phyloP scores from a whole-genome alignment of 805 yeast genomes.

The Ogataea populi-albae region DNA sequence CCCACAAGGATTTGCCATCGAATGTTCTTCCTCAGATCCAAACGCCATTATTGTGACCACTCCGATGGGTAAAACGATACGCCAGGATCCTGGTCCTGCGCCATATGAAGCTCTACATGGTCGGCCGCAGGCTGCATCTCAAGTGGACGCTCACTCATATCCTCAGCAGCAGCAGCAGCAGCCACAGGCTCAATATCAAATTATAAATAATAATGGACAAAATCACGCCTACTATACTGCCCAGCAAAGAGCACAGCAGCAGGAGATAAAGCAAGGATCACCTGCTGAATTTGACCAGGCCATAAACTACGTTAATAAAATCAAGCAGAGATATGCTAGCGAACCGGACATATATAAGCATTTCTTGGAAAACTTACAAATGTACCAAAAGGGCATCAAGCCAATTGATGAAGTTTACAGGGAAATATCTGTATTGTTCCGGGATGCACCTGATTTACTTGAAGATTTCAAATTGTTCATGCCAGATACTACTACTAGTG shows the following conservation, averaged over 20 bases:
- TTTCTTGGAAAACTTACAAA: conserved; percentile 90
- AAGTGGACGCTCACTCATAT: conserved; percentile 14
- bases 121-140: conserved; percentile 17
- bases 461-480: conserved; percentile 94
- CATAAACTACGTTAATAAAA: conserved; percentile 91
- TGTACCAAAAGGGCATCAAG: conserved; percentile 93
- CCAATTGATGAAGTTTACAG: conserved; percentile 94
- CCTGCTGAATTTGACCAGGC: conserved; percentile 98
- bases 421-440: conserved; percentile 84
- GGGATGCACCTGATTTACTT: conserved; percentile 89
- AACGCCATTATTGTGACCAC: conserved; percentile 93
- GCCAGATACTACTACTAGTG: conserved; percentile 62
- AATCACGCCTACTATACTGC: conserved; percentile 16
- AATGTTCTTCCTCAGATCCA: conserved; percentile 90
- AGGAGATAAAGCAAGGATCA: conserved; percentile 38
- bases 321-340: conserved; percentile 86
- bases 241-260: conserved; percentile 17
- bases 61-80: conserved; percentile 83
- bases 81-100: conserved; percentile 51
- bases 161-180: conserved; percentile 16
- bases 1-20: conserved; percentile 94
- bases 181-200: conserved; percentile 20
- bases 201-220: conserved; percentile 16
- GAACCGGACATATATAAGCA: conserved; percentile 96
- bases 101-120: conserved; percentile 27